A percentile compares a stretch with the other conserved stretches of the same genome.
Evolutionary conservation across 176 grass and related monocot species (phyloP).

Genomic region (Avena sativa): DNA sequence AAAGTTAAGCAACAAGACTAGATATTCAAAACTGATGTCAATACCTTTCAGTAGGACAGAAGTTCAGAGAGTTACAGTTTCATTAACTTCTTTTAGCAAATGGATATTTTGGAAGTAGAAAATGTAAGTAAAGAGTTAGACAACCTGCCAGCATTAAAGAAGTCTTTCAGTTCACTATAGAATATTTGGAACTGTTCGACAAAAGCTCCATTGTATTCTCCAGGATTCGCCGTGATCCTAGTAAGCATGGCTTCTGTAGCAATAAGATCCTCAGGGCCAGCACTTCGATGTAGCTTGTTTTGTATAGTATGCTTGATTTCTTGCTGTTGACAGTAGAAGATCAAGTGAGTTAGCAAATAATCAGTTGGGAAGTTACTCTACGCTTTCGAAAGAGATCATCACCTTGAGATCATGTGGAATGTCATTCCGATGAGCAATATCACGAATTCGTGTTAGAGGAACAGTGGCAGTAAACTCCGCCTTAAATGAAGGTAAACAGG

Average conservation of each 20-base stretch:
- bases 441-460: constrained; percentile 96
- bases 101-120: neutral
- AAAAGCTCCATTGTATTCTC: constrained; percentile 80
- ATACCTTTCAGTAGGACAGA: constrained; percentile 17
- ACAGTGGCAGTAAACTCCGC: constrained; percentile 98
- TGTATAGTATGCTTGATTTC: constrained; percentile 99
- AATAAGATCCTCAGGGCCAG: constrained; percentile 98
- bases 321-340: constrained; percentile 70
- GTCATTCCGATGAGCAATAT: constrained; percentile 94
- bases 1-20: neutral
- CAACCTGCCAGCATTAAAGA: constrained; percentile 99
- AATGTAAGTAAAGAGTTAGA: constrained; percentile 27
- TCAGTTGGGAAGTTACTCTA: constrained; percentile 12
- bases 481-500: constrained; percentile 97
- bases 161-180: constrained; percentile 88
- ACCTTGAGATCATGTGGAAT: constrained; percentile 99
- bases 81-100: constrained; percentile 39
- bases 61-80: neutral
- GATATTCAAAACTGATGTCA: neutral
- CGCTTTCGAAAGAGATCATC: constrained; percentile 30
- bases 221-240: constrained; percentile 78
- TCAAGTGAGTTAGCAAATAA: constrained; percentile 38
- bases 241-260: constrained; percentile 96
- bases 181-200: constrained; percentile 96
- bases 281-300: constrained; percentile 98